Evolutionary conservation across 2,329 filamentous ascomycete genomes (phyloP).

Genomic region (Colletotrichum sp.): DNA sequence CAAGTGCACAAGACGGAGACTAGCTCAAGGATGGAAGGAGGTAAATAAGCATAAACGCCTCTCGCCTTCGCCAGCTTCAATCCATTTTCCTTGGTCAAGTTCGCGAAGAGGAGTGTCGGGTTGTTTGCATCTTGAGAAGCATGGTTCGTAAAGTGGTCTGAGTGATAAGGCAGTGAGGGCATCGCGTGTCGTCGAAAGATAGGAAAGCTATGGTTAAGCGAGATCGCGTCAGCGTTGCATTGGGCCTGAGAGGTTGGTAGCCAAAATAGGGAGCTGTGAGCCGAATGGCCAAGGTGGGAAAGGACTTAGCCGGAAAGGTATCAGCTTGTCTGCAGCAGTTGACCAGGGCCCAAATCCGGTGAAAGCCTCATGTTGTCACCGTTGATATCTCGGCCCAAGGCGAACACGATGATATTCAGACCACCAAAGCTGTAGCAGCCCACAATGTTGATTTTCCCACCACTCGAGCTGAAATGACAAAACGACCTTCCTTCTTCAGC

Average conservation of each 20-base stretch:
- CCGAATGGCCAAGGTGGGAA: not conserved
- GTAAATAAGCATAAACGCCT: not conserved
- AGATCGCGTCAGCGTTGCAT: not conserved
- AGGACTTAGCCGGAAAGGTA: not conserved
- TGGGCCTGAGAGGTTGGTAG: not conserved
- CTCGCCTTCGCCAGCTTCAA: not conserved
- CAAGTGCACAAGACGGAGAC: conserved; percentile 9
- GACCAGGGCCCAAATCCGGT: not conserved
- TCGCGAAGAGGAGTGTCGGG: not conserved
- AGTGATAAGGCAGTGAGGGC: not conserved
- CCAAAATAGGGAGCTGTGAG: not conserved
- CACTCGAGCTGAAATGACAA: not conserved
- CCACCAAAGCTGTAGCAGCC: not conserved
- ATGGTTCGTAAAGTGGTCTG: not conserved
- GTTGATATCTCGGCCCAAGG: not conserved
- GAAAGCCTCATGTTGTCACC: too few species aligned
- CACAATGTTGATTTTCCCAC: not conserved
- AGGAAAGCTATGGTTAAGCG: not conserved
- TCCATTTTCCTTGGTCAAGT: too few species aligned
- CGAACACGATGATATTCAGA: not conserved
- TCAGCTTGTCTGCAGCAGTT: not conserved
- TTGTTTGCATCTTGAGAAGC: not conserved
- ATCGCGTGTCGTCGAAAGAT: not conserved
- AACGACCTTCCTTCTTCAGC: conserved; percentile 1
- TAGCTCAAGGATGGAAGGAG: conserved; percentile 18